A percentile compares a stretch with the other conserved stretches of the same genome.
Conservation (phyloP, 495 filamentous ascomycete species). For the Tuber brumale region DNA sequence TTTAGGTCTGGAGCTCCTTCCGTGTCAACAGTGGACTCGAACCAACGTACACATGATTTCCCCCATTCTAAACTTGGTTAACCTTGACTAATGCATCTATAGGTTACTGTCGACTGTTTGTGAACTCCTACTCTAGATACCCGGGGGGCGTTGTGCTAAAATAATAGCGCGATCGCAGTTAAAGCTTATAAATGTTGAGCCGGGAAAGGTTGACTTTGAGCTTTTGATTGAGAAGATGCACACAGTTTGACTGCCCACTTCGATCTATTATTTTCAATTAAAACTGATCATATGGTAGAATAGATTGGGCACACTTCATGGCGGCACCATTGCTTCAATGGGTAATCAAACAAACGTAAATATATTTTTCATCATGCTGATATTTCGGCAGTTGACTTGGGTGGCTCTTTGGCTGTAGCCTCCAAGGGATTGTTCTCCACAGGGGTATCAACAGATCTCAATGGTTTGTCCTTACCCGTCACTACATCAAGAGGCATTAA, state of each 20-base stretch:
- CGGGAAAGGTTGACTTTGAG: slow-evolving; percentile 79
- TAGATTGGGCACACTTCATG: slow-evolving; percentile 81
- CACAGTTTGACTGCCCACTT: slow-evolving; percentile 53
- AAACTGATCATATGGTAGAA: slow-evolving; percentile 53
- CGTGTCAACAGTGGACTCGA: slow-evolving; percentile 28
- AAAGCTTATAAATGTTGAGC: slow-evolving; percentile 64
- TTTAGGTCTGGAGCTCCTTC: slow-evolving; percentile 38
- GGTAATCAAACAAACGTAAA: slow-evolving; percentile 44
- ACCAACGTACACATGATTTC: slow-evolving; percentile 21
- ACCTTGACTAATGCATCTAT: background rate
- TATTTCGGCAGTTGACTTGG: slow-evolving; percentile 64
- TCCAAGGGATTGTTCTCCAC: slow-evolving; percentile 82
- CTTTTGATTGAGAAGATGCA: slow-evolving; percentile 79
- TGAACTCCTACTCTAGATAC: background rate
- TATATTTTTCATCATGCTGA: slow-evolving; percentile 7
- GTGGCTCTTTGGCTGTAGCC: slow-evolving; percentile 87
- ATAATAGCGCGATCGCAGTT: slow-evolving; percentile 49
- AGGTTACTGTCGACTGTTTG: background rate
- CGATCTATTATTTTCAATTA: background rate
- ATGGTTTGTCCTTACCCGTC: slow-evolving; percentile 51
- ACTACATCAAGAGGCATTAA: background rate
- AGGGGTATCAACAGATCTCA: slow-evolving; percentile 88
- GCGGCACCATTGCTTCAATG: slow-evolving; percentile 92
- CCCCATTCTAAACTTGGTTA: background rate
- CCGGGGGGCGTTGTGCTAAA: background rate